Conservation (phyloP, 495 filamentous ascomycete genomes). For the Talaromyces borbonicus region DNA sequence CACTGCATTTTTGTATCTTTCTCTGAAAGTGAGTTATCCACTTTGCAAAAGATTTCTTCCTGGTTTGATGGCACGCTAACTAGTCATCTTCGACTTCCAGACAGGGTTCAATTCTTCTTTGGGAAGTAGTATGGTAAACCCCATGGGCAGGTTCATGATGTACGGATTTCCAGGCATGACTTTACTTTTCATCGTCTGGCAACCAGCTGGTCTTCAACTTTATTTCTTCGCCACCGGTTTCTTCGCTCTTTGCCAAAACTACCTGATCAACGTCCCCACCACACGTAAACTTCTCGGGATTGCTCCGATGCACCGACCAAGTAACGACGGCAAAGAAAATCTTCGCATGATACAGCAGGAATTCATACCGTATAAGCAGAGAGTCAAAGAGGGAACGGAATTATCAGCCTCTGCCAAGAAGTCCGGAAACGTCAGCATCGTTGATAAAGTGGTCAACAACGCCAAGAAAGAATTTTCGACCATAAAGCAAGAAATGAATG, state of each 20-base stretch:
- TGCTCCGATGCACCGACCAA: neutral
- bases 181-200: constrained; percentile 49
- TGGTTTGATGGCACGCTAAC: constrained; percentile 5
- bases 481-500: constrained; percentile 10
- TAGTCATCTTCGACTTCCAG: constrained; percentile 18
- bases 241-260: constrained; percentile 47
- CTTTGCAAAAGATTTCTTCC: neutral
- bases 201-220: constrained; percentile 61
- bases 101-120: constrained; percentile 43
- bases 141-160: constrained; percentile 38
- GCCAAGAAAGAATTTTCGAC: constrained; percentile 12
- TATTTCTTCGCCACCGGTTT: constrained; percentile 55
- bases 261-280: constrained; percentile 29
- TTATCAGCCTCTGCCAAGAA: neutral
- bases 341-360: constrained; percentile 18
- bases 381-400: neutral
- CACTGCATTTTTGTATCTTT: constrained; percentile 37
- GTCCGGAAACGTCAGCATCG: constrained; percentile 13
- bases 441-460: constrained; percentile 17
- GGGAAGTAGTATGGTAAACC: constrained; percentile 17
- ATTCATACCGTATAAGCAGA: constrained; percentile 9
- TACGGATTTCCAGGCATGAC: constrained; percentile 52
- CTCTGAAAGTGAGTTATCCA: constrained; percentile 45
- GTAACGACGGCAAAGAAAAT: constrained; percentile 1
- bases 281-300: constrained; percentile 3